Base-by-base conservation (phyloP, 345 rosid species). In the Pugionium cornutum region DNA sequence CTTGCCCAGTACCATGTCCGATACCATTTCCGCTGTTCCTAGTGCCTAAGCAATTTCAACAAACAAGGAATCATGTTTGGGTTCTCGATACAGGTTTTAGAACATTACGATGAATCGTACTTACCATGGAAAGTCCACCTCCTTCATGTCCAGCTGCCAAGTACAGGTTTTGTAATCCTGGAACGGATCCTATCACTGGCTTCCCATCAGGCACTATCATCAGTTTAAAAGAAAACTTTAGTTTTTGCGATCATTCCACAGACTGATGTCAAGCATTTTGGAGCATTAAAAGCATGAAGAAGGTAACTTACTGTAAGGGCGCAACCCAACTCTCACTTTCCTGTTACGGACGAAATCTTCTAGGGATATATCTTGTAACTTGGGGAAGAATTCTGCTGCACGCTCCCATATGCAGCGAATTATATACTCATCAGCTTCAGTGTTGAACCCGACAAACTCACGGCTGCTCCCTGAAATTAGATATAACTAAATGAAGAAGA, bases 81-180 rank as follows among this genome's bases (percentile, higher is more conserved):
- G 34, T 72, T 64, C 70, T 59, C 18, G 60, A 48, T 26, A 11
- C 55, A 44, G 28, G 10, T 54, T 47, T 44, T 46, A 8, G 8
- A 41, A 34, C 6, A 68, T 55, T 56, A 48, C 4, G 35, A 43
- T n/a, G 58, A 58, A 33, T 67, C 8, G 45, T 31, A 4, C 71
- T 74, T 87, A 92, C 98, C 97, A 86, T 64, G 55, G 91, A 77
- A 67, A 92, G 94, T 54, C 97, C 98, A 46, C 83, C 84, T 57
- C 97, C 98, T 83, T 92, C 97, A 75, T 92, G 98, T 9, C 98
- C 98, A 53, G 98, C 81, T 62, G 97, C 91, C 60, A 92, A 77
- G 72, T 78, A 82, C 36, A 86, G 64, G 64, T 89, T 86, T 49
- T 85, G 69, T 66, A 89, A 75, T 74, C 84, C 72, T 4, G 97